Conservation (phyloP, 305 asterid genomes). For the Solanum hybrid region DNA sequence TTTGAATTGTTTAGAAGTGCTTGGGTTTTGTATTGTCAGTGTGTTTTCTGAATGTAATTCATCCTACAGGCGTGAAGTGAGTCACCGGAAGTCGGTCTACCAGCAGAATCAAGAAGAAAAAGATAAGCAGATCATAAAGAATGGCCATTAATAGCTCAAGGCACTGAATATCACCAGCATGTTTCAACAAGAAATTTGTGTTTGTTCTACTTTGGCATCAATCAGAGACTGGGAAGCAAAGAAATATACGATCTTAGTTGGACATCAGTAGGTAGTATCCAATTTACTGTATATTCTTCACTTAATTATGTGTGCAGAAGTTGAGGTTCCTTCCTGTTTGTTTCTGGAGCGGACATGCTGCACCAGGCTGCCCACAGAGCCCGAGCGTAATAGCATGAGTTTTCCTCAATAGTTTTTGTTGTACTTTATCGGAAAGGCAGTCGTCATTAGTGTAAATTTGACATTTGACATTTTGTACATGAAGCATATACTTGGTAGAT, state of each 20-base stretch:
- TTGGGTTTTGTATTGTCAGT: not conserved
- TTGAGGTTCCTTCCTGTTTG: not conserved
- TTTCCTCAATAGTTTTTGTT: not conserved
- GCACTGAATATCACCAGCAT: not conserved
- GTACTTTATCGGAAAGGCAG: not conserved
- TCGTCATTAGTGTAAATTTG: not conserved
- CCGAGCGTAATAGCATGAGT: not conserved
- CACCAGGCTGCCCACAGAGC: not conserved
- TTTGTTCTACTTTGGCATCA: not conserved
- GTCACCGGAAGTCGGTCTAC: slow-evolving; percentile 18
- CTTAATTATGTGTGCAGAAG: not conserved
- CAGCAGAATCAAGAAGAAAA: slow-evolving; percentile 37
- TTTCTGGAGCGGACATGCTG: not conserved
- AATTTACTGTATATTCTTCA: not conserved
- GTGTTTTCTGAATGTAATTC: not conserved
- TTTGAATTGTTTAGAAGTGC: not conserved
- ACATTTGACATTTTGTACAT: not conserved
- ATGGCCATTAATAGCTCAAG: slow-evolving; percentile 27
- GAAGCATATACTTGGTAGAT: not conserved
- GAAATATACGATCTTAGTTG: not conserved
- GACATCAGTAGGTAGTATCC: not conserved
- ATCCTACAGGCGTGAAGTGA: slow-evolving; percentile 51
- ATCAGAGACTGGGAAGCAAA: not conserved
- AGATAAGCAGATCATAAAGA: slow-evolving; percentile 18
- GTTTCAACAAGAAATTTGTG: not conserved